Base-by-base conservation (phyloP, 805 yeast species). In the Nematodospora valgi region DNA sequence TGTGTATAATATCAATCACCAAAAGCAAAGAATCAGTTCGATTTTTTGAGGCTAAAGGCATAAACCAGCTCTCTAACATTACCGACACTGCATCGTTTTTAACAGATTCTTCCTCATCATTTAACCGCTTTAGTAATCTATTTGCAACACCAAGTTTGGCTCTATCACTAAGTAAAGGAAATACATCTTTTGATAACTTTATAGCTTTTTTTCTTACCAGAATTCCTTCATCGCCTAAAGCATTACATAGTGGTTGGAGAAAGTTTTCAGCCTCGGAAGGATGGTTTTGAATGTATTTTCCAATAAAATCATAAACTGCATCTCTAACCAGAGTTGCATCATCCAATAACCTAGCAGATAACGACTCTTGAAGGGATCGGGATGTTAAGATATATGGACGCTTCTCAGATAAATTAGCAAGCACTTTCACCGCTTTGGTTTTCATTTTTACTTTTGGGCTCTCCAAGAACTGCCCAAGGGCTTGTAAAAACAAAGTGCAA, bases 251-350 rank as follows among this genome's bases (percentile, higher is more conserved):
- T 12, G 73, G 59, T 6, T 52, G 58, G 48, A 76, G 76, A 43
- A 74, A 80, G 18, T 68, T 70, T 2, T 67, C 65, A 14, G 74
- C 62, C 20, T 70, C 51, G 3, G 63, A 68, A 0, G 77, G 74
- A 32, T 66, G 66, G 2, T 62, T 45, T 2, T 58, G 47, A 25
- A 80, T 49, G 36, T 70, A 75, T 34, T 64, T 68, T 8, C 71
- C 69, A 17, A 87, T 56, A 25, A 87, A 64, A 27, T 85, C 93
- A 19, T 87, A 59, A 2, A 81, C 81, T 0, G 94, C 86, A 47
- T 82, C 88, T 39, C 87, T 70, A 0, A 86, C 91, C 25, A 80
- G 70, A 0, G 94, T 78, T 2, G 87, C 83, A 0, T 71, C 49
- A 41, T 83, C 91, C 4, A 51, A 56, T 24, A 87, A 57, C 30